Base-by-base conservation (phyloP, 345 rosid genomes). In the Melastoma malabathricum region DNA sequence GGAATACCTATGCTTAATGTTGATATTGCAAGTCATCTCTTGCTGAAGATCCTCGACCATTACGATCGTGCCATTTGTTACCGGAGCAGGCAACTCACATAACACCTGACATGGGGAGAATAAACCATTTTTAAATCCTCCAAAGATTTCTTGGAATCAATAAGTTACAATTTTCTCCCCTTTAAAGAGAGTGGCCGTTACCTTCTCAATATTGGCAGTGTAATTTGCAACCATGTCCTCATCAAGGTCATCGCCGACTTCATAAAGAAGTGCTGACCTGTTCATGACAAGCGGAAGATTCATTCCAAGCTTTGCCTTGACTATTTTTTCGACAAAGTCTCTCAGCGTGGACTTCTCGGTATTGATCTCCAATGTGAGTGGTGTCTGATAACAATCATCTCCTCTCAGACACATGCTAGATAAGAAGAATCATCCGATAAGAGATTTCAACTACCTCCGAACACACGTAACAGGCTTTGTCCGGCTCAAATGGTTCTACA, bases 221-320 rank as follows among this genome's bases (percentile, higher is more conserved):
- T 88, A 93, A 67, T 75, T 82, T 61, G 85, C 79, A 20, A 73
- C 74, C 97, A 73, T 71, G 49, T 63, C 78, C 49, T 62, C 75
- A 44, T 93, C 99, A 66, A 93, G 97, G 71, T 85, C 99, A 72
- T 93, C 99, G 22, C 99, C 99, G 56, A 79, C 82, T 75, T 92
- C 99, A 68, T 83, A 92, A 58, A 92, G 90, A 72, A 93, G 93
- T 15, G 81, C 64, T 17, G 83, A 18, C 18, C 97, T 97, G 9
- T 71, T 78, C 94, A 88, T 85, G 34, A 93, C 77, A 47, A 88
- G 46, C 1, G 99, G 99, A 51, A 73, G 77, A 73, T 78, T 83
- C 95, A 93, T 93, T 54, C 95, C 93, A 39, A 88, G 95, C 76
- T 88, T 88, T 58, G 94, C 86, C 80, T 72, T 83, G 34, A 93